phyloP scores from a whole-genome alignment of 192 early-diverging fungal species.

The Podila clonocystis region DNA sequence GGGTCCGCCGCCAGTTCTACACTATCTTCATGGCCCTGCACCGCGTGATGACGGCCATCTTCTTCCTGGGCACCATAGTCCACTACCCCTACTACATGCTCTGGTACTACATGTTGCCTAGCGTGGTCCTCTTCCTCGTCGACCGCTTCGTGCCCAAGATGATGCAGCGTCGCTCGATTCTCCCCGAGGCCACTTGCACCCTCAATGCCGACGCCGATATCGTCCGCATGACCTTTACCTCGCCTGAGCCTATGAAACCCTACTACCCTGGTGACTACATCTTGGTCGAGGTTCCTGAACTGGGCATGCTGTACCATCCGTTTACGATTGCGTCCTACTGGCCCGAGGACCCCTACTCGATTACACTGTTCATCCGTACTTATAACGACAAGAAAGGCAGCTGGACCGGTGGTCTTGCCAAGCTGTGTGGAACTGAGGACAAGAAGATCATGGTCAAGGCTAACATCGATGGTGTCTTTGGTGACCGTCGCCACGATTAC shows the following conservation, averaged over 20 bases:
- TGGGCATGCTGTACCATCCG: conserved; percentile 32
- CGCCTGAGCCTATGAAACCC: conserved; percentile 47
- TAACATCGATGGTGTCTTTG: conserved; percentile 46
- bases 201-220: conserved; percentile 44
- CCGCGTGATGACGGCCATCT: conserved; percentile 38
- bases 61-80: conserved; percentile 30
- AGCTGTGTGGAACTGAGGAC: conserved; percentile 34
- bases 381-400: conserved; percentile 24
- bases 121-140: conserved; percentile 30
- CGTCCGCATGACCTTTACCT: conserved; percentile 30
- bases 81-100: conserved; percentile 46
- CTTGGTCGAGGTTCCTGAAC: conserved; percentile 23
- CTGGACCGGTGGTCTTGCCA: conserved; percentile 28
- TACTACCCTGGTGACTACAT: conserved; percentile 52
- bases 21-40: conserved; percentile 30
- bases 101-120: conserved; percentile 44
- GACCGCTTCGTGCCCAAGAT: conserved; percentile 48
- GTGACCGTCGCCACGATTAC: conserved; percentile 48
- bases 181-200: conserved; percentile 24
- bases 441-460: conserved; percentile 24
- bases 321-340: conserved; percentile 48
- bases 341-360: conserved; percentile 40
- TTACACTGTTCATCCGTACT: conserved; percentile 30
- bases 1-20: conserved; percentile 35
- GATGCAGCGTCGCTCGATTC: conserved; percentile 21